These are phyloP conservation scores for Alternaria triticimaculans DNA, from an alignment of 2,329 filamentous ascomycete genomes.

Conservation along the genomic window DNA sequence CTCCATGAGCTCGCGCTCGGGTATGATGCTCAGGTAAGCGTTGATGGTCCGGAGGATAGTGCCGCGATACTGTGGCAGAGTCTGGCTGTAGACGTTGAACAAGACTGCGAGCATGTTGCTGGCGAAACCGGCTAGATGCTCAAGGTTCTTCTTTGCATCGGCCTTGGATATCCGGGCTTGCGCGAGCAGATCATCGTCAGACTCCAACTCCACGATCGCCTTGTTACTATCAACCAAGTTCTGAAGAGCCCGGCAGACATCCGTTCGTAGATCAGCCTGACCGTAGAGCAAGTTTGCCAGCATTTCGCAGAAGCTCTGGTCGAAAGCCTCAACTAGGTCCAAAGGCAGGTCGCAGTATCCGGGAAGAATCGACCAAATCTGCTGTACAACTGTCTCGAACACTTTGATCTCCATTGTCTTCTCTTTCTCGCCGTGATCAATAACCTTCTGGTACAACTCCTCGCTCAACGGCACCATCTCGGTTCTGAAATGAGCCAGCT, in stretches of 20 bases:
- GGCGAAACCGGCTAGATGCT: slow-evolving; percentile 79
- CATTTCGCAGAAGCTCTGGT: slow-evolving; percentile 88
- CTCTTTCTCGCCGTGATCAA: slow-evolving; percentile 80
- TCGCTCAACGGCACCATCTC: slow-evolving; percentile 92
- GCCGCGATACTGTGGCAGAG: slow-evolving; percentile 87
- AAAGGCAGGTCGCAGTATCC: slow-evolving; percentile 94
- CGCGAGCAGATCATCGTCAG: slow-evolving; percentile 73
- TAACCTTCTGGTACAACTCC: slow-evolving; percentile 83
- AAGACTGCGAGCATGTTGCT: slow-evolving; percentile 92
- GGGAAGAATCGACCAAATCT: slow-evolving; percentile 92
- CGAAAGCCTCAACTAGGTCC: slow-evolving; percentile 74
- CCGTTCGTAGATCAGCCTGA: slow-evolving; percentile 83
- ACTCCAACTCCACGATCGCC: slow-evolving; percentile 73
- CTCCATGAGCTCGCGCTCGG: slow-evolving; percentile 54
- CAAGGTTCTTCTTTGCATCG: slow-evolving; percentile 78
- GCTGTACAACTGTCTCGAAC: slow-evolving; percentile 93
- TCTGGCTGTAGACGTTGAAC: slow-evolving; percentile 99
- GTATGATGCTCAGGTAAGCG: slow-evolving; percentile 88
- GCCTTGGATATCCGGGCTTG: slow-evolving; percentile 79
- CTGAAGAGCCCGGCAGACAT: slow-evolving; percentile 86
- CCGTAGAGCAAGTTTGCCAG: slow-evolving; percentile 91
- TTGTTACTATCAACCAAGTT: slow-evolving; percentile 91
- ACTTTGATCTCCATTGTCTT: slow-evolving; percentile 98
- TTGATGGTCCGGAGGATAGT: slow-evolving; percentile 95
- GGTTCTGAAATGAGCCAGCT: slow-evolving; percentile 80